Evolutionary conservation across 2,329 filamentous ascomycete species (phyloP).

Genomic region (Raffaelea deltoideospora): DNA sequence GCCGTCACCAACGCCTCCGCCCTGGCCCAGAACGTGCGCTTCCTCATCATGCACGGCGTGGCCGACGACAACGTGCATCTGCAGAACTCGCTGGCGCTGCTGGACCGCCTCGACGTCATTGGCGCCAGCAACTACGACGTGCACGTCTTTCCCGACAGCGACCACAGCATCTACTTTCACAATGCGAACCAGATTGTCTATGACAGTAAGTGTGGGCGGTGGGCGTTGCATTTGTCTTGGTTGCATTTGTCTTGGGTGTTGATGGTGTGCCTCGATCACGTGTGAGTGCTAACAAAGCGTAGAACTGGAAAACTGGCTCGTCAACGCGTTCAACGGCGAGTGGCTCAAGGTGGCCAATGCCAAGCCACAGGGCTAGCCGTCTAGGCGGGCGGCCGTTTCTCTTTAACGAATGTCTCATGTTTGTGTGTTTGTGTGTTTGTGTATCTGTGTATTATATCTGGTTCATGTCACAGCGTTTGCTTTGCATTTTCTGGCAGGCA

Average conservation of each 20-base stretch:
- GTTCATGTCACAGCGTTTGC: too few relatives aligned
- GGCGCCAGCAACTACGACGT: conserved; percentile 89
- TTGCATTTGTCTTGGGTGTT: not conserved
- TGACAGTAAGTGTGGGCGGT: conserved; percentile 52
- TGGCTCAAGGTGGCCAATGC: conserved; percentile 52
- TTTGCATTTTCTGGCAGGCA: too few relatives aligned
- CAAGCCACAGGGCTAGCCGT: conserved; percentile 26
- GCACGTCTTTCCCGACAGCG: conserved; percentile 89
- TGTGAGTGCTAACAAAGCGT: conserved; percentile 20
- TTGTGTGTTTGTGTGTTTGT: not conserved
- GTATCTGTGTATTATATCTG: too few relatives aligned
- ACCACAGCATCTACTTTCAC: conserved; percentile 91
- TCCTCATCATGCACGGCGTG: conserved; percentile 91
- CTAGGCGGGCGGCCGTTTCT: not conserved
- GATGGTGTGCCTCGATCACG: not conserved
- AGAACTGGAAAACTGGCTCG: conserved; percentile 79
- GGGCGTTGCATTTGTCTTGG: not conserved
- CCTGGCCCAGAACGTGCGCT: conserved; percentile 63
- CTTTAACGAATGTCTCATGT: too few relatives aligned
- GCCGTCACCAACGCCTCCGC: conserved; percentile 61
- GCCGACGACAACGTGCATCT: conserved; percentile 96
- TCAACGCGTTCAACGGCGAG: conserved; percentile 96
- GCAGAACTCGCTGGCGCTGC: conserved; percentile 77
- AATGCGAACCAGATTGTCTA: conserved; percentile 85
- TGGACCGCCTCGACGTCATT: conserved; percentile 73